Base-by-base conservation (phyloP, 2,329 filamentous ascomycete genomes). In the Trichophyton schoenleinii region DNA sequence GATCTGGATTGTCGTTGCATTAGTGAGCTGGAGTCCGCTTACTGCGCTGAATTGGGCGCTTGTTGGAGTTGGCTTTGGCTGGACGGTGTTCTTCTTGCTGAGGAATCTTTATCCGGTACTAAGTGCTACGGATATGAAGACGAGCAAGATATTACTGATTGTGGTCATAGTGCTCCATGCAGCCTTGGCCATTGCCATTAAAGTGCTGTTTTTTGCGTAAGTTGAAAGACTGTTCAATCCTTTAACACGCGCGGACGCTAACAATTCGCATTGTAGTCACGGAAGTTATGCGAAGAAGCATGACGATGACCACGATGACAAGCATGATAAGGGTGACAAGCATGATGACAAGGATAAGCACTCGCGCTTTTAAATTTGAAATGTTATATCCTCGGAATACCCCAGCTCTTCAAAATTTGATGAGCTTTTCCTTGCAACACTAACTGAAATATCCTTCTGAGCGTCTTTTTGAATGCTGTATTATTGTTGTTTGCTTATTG, bases 1-100 rank as follows among this genome's bases (percentile, higher is more conserved):
- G 69, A 89, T 99, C 70, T 99, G 94, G 94, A 91, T 99, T 68
- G 89, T 88, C 1, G 91, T 99, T 49, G 91, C 94, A 57, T 77
- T 95, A 64, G 89, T 96, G 67, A 91, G 87, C 72, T 96, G 91
- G 88, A 92, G 88, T 65, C 87, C 88, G 60, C 78, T 96, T 68
- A 85, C 84, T 60, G 84, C 90, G 61, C 83, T 99, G 66, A 99
- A 99, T 78, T 97, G 89, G 83, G 83, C 90, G 18, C 95, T 99
- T 73, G 91, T 96, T 15, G 91, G 83, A 34, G 80, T 96, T 65
- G 91, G 91, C 38, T 92, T 92, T 72, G 89, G 82, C 48, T 76
- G 91, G 69, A 91, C 87, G n/a, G 87, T 89, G 13, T 82, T 85
- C 62, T 96, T 96, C 77, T 75, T 96, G 59, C 78, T 95, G 66